Evolutionary conservation across 2,329 filamentous ascomycete genomes (phyloP).

Genomic region (Ophiostoma australiae): DNA sequence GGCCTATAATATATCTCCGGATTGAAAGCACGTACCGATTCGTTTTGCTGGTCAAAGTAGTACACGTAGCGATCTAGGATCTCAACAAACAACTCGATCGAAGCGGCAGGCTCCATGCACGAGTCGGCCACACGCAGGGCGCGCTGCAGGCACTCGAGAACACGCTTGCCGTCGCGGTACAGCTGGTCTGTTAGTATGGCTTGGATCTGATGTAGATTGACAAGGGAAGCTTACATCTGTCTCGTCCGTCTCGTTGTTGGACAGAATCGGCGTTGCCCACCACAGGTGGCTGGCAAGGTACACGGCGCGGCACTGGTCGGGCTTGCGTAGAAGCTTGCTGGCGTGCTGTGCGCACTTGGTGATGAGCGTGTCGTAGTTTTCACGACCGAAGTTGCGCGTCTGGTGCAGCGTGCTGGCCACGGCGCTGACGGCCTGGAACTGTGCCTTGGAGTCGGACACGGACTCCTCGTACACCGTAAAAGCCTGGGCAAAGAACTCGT

Average conservation of each 20-base stretch:
- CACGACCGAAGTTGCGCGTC: conserved; percentile 84
- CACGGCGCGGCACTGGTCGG: conserved; percentile 93
- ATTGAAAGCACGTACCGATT: conserved; percentile 55
- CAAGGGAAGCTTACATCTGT: conserved; percentile 56
- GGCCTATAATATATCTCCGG: background rate
- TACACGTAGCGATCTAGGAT: conserved; percentile 98
- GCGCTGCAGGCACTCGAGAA: conserved; percentile 91
- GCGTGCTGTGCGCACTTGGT: conserved; percentile 96
- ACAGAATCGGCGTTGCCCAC: conserved; percentile 86
- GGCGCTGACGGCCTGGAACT: conserved; percentile 96
- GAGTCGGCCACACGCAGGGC: conserved; percentile 94
- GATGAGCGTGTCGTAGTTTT: conserved; percentile 98
- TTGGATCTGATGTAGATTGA: background rate
- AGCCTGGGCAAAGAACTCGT: conserved; percentile 96
- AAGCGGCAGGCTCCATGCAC: conserved; percentile 97
- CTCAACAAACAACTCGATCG: conserved; percentile 96
- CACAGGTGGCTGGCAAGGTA: conserved; percentile 95
- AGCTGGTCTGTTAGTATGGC: conserved; percentile 50
- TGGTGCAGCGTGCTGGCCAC: conserved; percentile 86
- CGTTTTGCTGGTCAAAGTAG: conserved; percentile 98
- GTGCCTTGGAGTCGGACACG: conserved; percentile 89
- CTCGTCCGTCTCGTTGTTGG: conserved; percentile 73
- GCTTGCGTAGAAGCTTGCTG: conserved; percentile 94
- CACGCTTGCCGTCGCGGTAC: conserved; percentile 95
- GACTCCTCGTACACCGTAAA: conserved; percentile 98